phyloP scores from a whole-genome alignment of 2,329 filamentous ascomycete species.

The Aspergillus sp. region DNA sequence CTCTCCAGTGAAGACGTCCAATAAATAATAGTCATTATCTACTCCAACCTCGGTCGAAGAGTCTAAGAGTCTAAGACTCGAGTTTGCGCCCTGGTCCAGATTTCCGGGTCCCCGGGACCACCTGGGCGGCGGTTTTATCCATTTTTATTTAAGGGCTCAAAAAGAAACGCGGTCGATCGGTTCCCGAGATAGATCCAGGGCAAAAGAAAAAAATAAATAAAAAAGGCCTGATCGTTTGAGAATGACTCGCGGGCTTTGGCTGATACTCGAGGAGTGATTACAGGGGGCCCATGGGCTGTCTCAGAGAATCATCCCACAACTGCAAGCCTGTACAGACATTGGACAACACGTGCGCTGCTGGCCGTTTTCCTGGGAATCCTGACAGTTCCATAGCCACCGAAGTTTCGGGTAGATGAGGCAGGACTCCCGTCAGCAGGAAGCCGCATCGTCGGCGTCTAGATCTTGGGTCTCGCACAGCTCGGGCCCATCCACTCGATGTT shows the following conservation, averaged over 20 bases:
- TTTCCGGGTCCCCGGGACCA: slow-evolving; percentile 7
- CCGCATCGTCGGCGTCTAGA: slow-evolving; percentile 18
- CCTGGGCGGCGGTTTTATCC: neutral
- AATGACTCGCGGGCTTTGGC: slow-evolving; percentile 10
- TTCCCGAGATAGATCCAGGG: neutral
- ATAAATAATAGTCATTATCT: neutral
- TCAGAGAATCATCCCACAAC: slow-evolving; percentile 9
- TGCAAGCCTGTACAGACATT: neutral
- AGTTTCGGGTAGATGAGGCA: slow-evolving; percentile 21
- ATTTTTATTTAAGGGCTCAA: neutral
- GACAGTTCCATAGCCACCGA: slow-evolving; percentile 10
- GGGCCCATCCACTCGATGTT: slow-evolving; percentile 18
- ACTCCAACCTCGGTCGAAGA: slow-evolving; percentile 5
- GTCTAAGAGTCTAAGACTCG: neutral
- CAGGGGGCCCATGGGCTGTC: slow-evolving; percentile 15
- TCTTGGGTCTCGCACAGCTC: slow-evolving; percentile 19
- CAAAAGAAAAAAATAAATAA: no score
- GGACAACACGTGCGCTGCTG: neutral
- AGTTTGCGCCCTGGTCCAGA: slow-evolving; percentile 7
- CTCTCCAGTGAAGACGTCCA: neutral
- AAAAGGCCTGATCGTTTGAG: slow-evolving; percentile 2
- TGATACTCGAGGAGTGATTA: slow-evolving; percentile 10
- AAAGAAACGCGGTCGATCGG: slow-evolving; percentile 5
- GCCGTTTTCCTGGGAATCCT: neutral
- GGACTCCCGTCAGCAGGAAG: neutral